Evolutionary conservation across 73 alveolate species (phyloP), one percentile per base, ranked within the genome.

Genomic region (Paramecium bursaria): DNA sequence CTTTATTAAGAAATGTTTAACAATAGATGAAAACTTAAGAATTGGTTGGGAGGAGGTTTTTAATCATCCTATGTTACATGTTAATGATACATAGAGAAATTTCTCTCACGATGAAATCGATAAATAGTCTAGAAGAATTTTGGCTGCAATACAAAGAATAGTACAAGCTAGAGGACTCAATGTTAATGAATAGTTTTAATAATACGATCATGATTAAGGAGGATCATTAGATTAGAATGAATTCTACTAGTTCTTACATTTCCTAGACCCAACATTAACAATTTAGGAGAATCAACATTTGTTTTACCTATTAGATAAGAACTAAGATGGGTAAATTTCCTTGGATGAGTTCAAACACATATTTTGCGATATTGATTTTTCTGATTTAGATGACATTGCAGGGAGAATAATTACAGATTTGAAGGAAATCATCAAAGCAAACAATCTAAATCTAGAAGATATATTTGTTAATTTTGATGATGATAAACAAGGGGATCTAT

Each of bases 381-480:
- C 85, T 35, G 74, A 79, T 54, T 26, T 79, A 25, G 25, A 79
- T n/a, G 89, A 79, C 54, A 51, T 79, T 11, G 89, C 85, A 25
- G 85, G 50, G 1, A 30, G 76, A 53, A 39, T 79, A 22, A 79
- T 79, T 54, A 42, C 46, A 26, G 89, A 79, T 53, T 54, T 79
- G 13, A 79, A 79, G 30, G 89, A 79, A 79, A 79, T 79, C 29
- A 79, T 79, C 14, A 79, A 79, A 50, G 85, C 75, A 17, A 79
- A 79, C 26, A 79, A 79, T 19, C 48, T 79, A 17, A 53, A 48
- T 31, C 61, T 79, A 4, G 76, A 31, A 10, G 74, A 79, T 1
- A 79, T 79, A 21, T 79, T 79, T 26, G 26, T 53, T 27, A 79
- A 79, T 46, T 79, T 79, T 35, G 89, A 79, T 33, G 54, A 52